These are phyloP conservation scores for Conringia planisiliqua DNA, from an alignment of 345 rosid genomes.

Conservation along the genomic window DNA sequence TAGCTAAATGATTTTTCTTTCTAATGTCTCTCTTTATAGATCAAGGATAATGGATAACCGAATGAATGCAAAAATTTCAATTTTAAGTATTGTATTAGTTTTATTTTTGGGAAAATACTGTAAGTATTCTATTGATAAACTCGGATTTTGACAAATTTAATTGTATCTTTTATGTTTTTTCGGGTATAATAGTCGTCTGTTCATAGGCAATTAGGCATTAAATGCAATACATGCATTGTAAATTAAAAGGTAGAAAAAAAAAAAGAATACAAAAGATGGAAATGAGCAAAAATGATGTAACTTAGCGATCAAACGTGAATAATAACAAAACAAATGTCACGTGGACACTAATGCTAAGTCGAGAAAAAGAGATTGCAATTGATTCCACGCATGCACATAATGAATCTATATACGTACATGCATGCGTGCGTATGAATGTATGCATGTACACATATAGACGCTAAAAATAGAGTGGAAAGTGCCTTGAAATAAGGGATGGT, in stretches of 20 bases:
- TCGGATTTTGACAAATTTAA: too few species aligned
- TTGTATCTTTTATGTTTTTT: too few species aligned
- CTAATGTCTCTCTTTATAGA: too few species aligned
- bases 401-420: neutral
- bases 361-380: neutral
- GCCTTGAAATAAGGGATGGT: slow-evolving; percentile 24
- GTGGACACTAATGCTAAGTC: neutral
- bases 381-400: neutral
- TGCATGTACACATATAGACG: neutral
- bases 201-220: neutral
- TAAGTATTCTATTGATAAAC: too few species aligned
- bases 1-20: too few species aligned
- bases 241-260: neutral
- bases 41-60: too few species aligned
- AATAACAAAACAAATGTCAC: neutral
- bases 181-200: neutral
- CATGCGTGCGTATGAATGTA: neutral
- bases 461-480: slow-evolving; percentile 16
- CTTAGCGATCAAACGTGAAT: neutral
- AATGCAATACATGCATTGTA: neutral
- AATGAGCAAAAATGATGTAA: neutral
- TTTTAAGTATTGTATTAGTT: too few species aligned
- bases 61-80: too few species aligned
- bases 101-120: too few species aligned
- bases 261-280: neutral